Conservation (phyloP, 768 basidiomycete genomes). For the Amanita pseudoporphyria region DNA sequence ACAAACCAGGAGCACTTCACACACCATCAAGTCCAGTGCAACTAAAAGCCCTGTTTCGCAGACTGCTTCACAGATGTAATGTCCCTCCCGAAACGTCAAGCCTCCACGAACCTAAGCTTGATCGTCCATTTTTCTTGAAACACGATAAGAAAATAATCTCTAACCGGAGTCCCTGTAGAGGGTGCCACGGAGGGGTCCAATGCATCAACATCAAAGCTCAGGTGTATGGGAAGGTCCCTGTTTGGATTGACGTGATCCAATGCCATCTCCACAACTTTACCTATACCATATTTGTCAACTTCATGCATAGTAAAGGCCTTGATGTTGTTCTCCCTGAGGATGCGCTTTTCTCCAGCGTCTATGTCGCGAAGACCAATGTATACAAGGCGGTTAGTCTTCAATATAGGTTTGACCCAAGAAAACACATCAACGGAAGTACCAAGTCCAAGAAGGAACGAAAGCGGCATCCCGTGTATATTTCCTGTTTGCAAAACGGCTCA, state of each 20-base stretch:
- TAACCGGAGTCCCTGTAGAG: constrained; percentile 84
- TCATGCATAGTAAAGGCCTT: constrained; percentile 92
- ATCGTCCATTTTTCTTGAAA: constrained; percentile 9
- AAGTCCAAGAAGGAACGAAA: constrained; percentile 79
- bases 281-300: constrained; percentile 85
- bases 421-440: constrained; percentile 35
- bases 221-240: constrained; percentile 78
- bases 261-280: constrained; percentile 94
- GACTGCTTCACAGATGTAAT: constrained; percentile 92
- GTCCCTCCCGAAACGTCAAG: constrained; percentile 95
- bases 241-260: constrained; percentile 87
- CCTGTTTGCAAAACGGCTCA: constrained; percentile 31
- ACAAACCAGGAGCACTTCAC: constrained; percentile 15
- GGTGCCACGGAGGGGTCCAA: constrained; percentile 95
- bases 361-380: constrained; percentile 96
- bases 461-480: constrained; percentile 97
- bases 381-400: constrained; percentile 73
- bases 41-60: constrained; percentile 90
- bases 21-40: constrained; percentile 87
- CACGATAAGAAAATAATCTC: constrained; percentile 11
- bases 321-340: constrained; percentile 73
- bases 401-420: constrained; percentile 46
- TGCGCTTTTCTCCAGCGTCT: constrained; percentile 79
- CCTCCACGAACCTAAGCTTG: constrained; percentile 74
- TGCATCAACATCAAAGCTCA: constrained; percentile 96